Conservation (phyloP, 805 yeast genomes). For the Scheffersomyces lignosus region DNA sequence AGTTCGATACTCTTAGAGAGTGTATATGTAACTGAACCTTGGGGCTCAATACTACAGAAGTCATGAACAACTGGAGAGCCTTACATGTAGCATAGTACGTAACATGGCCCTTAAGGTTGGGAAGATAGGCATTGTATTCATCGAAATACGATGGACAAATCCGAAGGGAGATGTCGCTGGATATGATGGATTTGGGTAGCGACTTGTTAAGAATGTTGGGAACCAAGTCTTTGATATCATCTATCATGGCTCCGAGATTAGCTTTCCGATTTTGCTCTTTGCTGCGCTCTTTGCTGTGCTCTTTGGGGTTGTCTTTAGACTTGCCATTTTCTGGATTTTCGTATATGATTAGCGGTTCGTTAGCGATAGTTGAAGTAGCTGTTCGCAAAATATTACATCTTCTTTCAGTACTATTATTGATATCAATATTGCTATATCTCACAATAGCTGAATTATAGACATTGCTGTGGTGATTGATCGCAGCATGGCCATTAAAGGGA, state of each 20-base stretch:
- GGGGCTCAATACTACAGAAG: constrained; percentile 57
- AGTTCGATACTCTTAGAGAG: constrained; percentile 33
- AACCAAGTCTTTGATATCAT: constrained; percentile 45
- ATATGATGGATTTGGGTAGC: constrained; percentile 45
- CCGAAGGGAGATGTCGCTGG: constrained; percentile 50
- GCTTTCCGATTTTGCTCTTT: constrained; percentile 36
- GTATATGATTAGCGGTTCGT: too few species aligned
- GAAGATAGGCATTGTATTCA: constrained; percentile 48
- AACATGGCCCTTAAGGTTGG: constrained; percentile 54
- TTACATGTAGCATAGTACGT: constrained; percentile 59
- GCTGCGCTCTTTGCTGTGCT: not conserved
- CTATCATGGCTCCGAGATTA: constrained; percentile 56
- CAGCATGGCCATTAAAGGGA: too few species aligned
- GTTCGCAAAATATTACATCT: too few species aligned
- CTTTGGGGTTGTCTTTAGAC: too few species aligned
- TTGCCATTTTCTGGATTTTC: too few species aligned
- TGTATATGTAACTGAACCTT: constrained; percentile 54
- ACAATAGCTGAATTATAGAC: too few species aligned
- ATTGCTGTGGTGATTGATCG: too few species aligned
- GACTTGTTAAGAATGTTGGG: constrained; percentile 51
- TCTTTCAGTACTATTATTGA: too few species aligned
- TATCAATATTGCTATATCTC: too few species aligned
- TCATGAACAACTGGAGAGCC: constrained; percentile 53
- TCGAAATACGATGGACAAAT: constrained; percentile 54
- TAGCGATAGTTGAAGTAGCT: too few species aligned